A percentile compares a stretch with the other conserved stretches of the same genome.
phyloP scores from a whole-genome alignment of 805 yeast species.

The Diddensiella transvaalensis region DNA sequence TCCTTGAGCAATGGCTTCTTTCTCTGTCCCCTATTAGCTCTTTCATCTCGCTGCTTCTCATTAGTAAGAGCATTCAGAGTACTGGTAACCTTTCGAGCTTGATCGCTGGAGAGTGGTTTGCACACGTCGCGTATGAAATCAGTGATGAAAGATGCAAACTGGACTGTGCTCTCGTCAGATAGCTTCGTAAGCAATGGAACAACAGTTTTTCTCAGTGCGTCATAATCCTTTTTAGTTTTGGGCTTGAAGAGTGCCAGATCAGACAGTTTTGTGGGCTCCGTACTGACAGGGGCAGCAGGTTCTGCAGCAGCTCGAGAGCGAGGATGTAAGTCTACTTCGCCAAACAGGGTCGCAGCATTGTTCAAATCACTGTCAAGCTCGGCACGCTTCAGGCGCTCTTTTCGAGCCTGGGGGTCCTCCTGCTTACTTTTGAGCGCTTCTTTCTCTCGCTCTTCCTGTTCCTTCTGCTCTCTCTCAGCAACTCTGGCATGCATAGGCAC shows the following conservation, averaged over 20 bases:
- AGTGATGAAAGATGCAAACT: slow-evolving; percentile 74
- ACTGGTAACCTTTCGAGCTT: slow-evolving; percentile 77
- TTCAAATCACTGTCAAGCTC: slow-evolving; percentile 83
- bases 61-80: slow-evolving; percentile 77
- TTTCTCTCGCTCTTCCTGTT: slow-evolving; percentile 46
- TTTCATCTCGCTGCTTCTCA: slow-evolving; percentile 85
- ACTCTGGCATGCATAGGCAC: slow-evolving; percentile 40
- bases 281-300: slow-evolving; percentile 42
- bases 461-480: slow-evolving; percentile 39
- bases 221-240: slow-evolving; percentile 72
- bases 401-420: slow-evolving; percentile 70
- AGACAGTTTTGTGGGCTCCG: slow-evolving; percentile 36
- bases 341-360: slow-evolving; percentile 90
- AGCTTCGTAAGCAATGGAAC: slow-evolving; percentile 57
- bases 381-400: slow-evolving; percentile 70
- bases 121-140: slow-evolving; percentile 83
- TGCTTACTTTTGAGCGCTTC: slow-evolving; percentile 41
- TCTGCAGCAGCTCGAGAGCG: slow-evolving; percentile 41
- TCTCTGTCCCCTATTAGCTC: slow-evolving; percentile 92
- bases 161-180: slow-evolving; percentile 57
- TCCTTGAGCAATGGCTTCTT: slow-evolving; percentile 82
- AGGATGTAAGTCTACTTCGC: slow-evolving; percentile 47
- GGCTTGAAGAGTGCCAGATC: slow-evolving; percentile 71
- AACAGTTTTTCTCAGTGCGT: slow-evolving; percentile 70
- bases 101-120: slow-evolving; percentile 77